Base-by-base conservation (phyloP, 805 yeast species). In the Hanseniaspora lachancei region DNA sequence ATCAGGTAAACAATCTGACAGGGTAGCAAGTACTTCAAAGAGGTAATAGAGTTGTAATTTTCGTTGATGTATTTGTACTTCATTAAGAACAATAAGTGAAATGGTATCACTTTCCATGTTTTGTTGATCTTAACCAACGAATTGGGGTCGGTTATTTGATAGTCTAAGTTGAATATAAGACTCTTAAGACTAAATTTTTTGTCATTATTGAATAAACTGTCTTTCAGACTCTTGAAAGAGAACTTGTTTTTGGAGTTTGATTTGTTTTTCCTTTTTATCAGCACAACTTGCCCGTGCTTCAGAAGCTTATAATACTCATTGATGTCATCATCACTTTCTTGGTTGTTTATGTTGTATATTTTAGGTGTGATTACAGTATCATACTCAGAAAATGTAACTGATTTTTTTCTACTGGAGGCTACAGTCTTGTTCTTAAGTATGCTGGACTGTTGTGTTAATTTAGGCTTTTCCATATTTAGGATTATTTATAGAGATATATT, bases 1-100 rank as follows among this genome's bases (percentile, higher is more conserved):
- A 66, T 59, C 35, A 72, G 63, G 54, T 72, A 73, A 2, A 63
- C 55, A n/a, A 68, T 53, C 56, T 74, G 77, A 20, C 64, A 35
- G 2, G 72, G 68, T 18, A 66, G 59, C 34, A 71, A 60, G 3
- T 68, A 60, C 15, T 57, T 57, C 18, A 66, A 57, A 43, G 73
- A 57, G 1, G 63, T 67, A 1, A 57, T 44, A 3, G 60, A 49
- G 29, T 70, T 65, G 46, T 66, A 66, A 8, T 46, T 13, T 39
- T 58, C 54, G 5, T 70, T 62, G 13, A 74, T 60, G 32, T 64
- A 63, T 15, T 49, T 42, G 49, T 68, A 73, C 40, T 68, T 65
- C 7, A 67, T 46, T 51, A 75, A 66, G 2, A 66, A 56, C 1
- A 70, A 12, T 39, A 68, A 42, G 58, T 68, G 72, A 55, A 63